phyloP scores from a whole-genome alignment of 169 alveolate species.

The Besnoitia besnoiti region DNA sequence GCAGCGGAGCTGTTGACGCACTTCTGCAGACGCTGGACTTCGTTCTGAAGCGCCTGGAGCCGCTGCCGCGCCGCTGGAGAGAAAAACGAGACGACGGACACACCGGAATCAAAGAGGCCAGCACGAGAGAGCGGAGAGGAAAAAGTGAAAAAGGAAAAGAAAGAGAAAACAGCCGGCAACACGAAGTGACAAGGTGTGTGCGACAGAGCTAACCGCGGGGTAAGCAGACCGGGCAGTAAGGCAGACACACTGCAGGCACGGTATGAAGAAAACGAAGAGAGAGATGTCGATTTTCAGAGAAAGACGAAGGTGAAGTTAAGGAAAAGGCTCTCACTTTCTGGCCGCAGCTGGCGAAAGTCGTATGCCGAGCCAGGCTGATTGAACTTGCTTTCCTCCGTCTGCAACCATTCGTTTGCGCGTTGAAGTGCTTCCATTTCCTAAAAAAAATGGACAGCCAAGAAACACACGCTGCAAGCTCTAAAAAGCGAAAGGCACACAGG shows the following conservation, averaged over 20 bases:
- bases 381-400: constrained; percentile 41
- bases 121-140: not conserved
- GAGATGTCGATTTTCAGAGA: not conserved
- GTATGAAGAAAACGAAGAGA: not conserved
- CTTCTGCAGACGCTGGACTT: constrained; percentile 29
- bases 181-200: not conserved
- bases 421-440: constrained; percentile 51
- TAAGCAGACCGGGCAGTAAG: not conserved
- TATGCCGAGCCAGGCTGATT: constrained; percentile 49
- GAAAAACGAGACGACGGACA: not conserved
- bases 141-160: not conserved
- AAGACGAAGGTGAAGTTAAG: not conserved
- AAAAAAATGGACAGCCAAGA: not conserved
- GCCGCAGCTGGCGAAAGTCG: constrained; percentile 62
- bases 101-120: not conserved
- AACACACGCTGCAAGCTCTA: too few relatives aligned
- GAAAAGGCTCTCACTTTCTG: constrained; percentile 32
- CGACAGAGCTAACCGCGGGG: not conserved
- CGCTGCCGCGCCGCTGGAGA: constrained; percentile 64
- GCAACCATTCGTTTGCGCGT: constrained; percentile 40
- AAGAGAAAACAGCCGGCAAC: not conserved
- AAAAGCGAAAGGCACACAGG: too few relatives aligned
- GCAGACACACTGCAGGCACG: not conserved
- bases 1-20: constrained; percentile 93
- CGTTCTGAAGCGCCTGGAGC: constrained; percentile 47